A percentile compares a stretch with the other conserved stretches of the same genome.
Evolutionary conservation across 768 basidiomycete genomes (phyloP).

Genomic region (Suillus occidentalis): DNA sequence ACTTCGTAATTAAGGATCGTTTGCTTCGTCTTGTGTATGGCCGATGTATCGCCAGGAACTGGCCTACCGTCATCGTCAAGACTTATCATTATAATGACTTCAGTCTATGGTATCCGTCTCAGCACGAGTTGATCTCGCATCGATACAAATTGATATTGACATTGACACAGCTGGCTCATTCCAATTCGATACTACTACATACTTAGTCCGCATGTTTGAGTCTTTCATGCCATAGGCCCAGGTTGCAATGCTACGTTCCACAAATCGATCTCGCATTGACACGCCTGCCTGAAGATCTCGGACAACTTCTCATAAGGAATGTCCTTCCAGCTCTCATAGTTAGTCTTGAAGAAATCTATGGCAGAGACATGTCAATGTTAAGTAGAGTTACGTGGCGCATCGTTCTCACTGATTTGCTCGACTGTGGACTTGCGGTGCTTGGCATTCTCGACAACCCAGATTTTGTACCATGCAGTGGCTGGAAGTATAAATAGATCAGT

Average conservation of each 20-base stretch:
- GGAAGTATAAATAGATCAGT: background rate
- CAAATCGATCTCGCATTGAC: conserved; percentile 5
- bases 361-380: background rate
- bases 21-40: background rate
- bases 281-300: background rate
- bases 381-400: background rate
- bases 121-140: background rate
- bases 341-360: conserved; percentile 2
- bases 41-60: background rate
- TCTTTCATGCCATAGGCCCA: background rate
- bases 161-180: background rate
- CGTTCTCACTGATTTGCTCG: background rate
- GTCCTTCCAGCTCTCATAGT: background rate
- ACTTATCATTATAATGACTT: background rate
- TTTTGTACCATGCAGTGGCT: background rate
- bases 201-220: background rate
- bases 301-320: background rate
- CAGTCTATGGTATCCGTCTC: background rate
- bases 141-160: background rate
- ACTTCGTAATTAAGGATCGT: background rate
- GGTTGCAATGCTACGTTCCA: background rate
- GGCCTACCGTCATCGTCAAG: background rate
- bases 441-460: background rate
- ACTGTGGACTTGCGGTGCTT: conserved; percentile 1
- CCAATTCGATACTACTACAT: background rate